Percentiles rank a stretch among this genome's conserved stretches.
phyloP scores from a whole-genome alignment of 805 yeast genomes.

The Suhomyces sp. region DNA sequence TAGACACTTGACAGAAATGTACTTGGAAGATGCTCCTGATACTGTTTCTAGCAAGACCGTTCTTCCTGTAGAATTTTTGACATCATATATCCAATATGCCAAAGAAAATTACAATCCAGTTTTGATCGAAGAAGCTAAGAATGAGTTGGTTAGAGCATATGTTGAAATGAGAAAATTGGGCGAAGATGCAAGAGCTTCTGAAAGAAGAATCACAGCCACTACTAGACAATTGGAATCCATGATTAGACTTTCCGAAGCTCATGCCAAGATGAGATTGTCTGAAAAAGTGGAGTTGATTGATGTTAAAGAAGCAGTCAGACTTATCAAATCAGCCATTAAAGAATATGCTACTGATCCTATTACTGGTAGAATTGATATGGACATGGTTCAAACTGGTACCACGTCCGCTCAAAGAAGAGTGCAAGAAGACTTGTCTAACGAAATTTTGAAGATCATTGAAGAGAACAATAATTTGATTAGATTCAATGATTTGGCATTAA shows the following conservation, averaged over 20 bases:
- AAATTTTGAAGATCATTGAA: slow-evolving; percentile 53
- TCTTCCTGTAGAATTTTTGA: slow-evolving; percentile 82
- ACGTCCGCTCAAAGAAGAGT: slow-evolving; percentile 80
- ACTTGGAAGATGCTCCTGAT: slow-evolving; percentile 81
- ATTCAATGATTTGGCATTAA: slow-evolving; percentile 57
- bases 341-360: slow-evolving; percentile 98
- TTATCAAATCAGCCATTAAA: slow-evolving; percentile 90
- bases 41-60: slow-evolving; percentile 67
- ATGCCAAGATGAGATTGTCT: slow-evolving; percentile 91
- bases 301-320: slow-evolving; percentile 89
- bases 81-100: slow-evolving; percentile 91
- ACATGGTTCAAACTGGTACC: slow-evolving; percentile 92
- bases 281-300: slow-evolving; percentile 70
- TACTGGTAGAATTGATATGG: slow-evolving; percentile 97
- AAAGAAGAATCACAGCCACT: slow-evolving; percentile 94
- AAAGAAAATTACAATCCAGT: slow-evolving; percentile 81
- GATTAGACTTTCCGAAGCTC: slow-evolving; percentile 94
- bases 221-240: slow-evolving; percentile 95
- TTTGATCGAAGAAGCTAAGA: slow-evolving; percentile 76
- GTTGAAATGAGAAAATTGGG: slow-evolving; percentile 94
- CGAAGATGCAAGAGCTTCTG: slow-evolving; percentile 82
- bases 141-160: slow-evolving; percentile 80
- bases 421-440: slow-evolving; percentile 69
- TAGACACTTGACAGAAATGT: slow-evolving; percentile 85
- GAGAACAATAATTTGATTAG: slow-evolving; percentile 49